phyloP scores from a whole-genome alignment of 129 eudicot genomes.

The Glebionis coronaria region DNA sequence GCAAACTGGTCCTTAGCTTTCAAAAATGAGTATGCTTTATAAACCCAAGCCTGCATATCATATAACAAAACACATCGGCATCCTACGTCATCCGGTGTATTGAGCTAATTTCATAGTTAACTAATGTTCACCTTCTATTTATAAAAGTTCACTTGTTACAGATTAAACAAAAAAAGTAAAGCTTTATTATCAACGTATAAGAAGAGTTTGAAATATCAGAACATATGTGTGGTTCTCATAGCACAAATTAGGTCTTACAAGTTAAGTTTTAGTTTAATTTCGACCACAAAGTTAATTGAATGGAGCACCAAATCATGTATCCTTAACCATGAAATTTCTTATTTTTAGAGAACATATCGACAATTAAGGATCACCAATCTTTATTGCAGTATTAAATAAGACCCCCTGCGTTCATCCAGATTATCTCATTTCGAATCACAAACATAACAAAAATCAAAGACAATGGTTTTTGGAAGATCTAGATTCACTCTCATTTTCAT shows the following conservation, averaged over 20 bases:
- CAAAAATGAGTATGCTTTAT: no score
- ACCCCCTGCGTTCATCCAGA: background rate
- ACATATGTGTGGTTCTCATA: no score
- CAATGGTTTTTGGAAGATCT: slow-evolving; percentile 20
- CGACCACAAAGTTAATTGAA: background rate
- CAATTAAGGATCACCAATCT: slow-evolving; percentile 17
- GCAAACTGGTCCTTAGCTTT: no score
- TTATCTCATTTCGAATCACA: slow-evolving; percentile 6
- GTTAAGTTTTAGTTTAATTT: background rate
- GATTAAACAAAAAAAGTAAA: no score
- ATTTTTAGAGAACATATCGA: slow-evolving; percentile 15
- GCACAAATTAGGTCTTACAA: background rate
- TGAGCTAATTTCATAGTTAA: background rate
- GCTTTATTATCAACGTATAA: no score
- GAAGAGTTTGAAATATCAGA: no score
- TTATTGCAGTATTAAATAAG: slow-evolving; percentile 11
- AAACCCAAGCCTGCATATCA: no score
- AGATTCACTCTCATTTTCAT: slow-evolving; percentile 11
- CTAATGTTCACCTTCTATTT: background rate
- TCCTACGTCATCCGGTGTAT: background rate
- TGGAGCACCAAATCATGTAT: slow-evolving; percentile 1
- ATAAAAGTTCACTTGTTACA: background rate
- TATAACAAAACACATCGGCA: no score
- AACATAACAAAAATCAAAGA: background rate
- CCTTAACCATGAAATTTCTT: slow-evolving; percentile 9